Conservation (phyloP, 257 asterid genomes). For the Phtheirospermum japonicum region DNA sequence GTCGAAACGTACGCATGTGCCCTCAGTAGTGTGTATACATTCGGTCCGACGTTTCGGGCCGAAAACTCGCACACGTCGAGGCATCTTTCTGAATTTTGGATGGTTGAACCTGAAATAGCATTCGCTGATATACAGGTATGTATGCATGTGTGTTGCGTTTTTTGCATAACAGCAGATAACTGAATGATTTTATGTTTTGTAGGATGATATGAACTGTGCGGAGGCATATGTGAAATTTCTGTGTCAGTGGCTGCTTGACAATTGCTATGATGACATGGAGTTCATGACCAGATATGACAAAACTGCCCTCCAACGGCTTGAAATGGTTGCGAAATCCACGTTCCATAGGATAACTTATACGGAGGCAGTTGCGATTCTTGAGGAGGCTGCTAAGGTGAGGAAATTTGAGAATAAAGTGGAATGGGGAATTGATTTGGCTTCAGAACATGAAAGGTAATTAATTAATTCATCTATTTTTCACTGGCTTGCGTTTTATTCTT, state of each 20-base stretch:
- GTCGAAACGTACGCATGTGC: slow-evolving; percentile 95
- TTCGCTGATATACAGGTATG: slow-evolving; percentile 92
- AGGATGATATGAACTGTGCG: slow-evolving; percentile 99
- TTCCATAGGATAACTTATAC: slow-evolving; percentile 78
- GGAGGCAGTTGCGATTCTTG: slow-evolving; percentile 76
- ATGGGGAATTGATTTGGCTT: slow-evolving; percentile 97
- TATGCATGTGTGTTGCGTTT: slow-evolving; percentile 14
- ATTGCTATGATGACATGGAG: slow-evolving; percentile 93
- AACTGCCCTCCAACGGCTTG: slow-evolving; percentile 66
- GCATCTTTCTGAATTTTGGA: slow-evolving; percentile 97
- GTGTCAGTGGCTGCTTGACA: slow-evolving; percentile 88
- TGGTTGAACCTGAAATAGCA: slow-evolving; percentile 98
- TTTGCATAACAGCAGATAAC: slow-evolving; percentile 10
- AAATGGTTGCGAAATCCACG: slow-evolving; percentile 70
- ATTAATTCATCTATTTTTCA: neutral
- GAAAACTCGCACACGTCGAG: slow-evolving; percentile 91
- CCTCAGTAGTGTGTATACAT: slow-evolving; percentile 86
- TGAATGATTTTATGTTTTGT: slow-evolving; percentile 22
- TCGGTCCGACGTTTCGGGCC: slow-evolving; percentile 97
- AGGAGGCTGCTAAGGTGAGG: slow-evolving; percentile 65
- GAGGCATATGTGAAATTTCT: slow-evolving; percentile 90
- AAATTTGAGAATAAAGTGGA: slow-evolving; percentile 87
- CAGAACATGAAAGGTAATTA: slow-evolving; percentile 92
- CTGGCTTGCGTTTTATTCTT: neutral
- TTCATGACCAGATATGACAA: slow-evolving; percentile 64